Percentiles rank a stretch among this genome's conserved stretches.
These are phyloP conservation scores for Luffa aegyptiaca DNA, from an alignment of 306 rosid species.

Conservation along the genomic window DNA sequence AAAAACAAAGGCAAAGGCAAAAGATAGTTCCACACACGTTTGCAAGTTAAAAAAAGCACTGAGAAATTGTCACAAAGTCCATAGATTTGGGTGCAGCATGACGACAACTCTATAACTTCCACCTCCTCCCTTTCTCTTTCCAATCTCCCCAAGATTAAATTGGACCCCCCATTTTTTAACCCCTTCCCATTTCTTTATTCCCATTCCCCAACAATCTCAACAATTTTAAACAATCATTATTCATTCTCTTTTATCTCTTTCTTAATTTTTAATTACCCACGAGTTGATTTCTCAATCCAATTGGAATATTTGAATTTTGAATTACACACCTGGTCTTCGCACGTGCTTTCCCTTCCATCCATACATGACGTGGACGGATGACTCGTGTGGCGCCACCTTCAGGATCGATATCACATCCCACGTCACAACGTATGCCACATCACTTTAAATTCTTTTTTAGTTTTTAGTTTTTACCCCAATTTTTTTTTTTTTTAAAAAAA, in stretches of 20 bases:
- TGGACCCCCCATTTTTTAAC: neutral
- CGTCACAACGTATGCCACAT: neutral
- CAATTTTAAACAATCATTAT: no score
- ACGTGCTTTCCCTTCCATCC: neutral
- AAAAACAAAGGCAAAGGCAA: neutral
- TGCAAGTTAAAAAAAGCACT: neutral
- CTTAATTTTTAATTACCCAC: neutral
- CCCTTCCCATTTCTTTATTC: neutral
- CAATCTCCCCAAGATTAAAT: neutral
- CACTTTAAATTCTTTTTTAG: neutral
- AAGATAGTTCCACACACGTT: conserved; percentile 1
- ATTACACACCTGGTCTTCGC: neutral
- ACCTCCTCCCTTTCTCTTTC: neutral
- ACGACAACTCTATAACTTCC: neutral
- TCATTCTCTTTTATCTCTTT: neutral
- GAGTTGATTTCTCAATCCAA: neutral
- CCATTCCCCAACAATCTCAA: neutral
- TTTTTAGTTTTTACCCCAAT: neutral
- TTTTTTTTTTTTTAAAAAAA: neutral
- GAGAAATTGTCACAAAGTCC: neutral
- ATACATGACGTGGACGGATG: neutral
- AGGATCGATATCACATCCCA: neutral
- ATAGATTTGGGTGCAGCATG: neutral
- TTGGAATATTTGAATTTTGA: neutral
- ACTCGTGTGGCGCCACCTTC: neutral